These are phyloP conservation scores for Parastagonospora avenae DNA, from an alignment of 2,329 filamentous ascomycete species.

Conservation along the genomic window DNA sequence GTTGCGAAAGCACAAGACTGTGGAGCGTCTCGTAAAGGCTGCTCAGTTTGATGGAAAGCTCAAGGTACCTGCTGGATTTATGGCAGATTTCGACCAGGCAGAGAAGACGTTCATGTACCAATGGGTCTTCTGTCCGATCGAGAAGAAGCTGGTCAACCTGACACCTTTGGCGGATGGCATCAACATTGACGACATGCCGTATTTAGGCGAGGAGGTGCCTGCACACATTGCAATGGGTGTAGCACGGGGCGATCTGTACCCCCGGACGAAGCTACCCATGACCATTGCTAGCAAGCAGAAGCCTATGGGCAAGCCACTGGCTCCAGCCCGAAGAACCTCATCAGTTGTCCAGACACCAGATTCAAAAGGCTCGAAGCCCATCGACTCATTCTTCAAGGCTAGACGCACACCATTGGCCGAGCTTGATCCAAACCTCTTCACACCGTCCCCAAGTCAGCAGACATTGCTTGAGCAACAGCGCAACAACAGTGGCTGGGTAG, in stretches of 20 bases:
- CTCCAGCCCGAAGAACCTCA: slow-evolving; percentile 42
- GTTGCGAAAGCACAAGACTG: slow-evolving; percentile 85
- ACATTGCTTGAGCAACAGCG: slow-evolving; percentile 60
- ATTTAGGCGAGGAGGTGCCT: slow-evolving; percentile 77
- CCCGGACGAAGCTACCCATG: slow-evolving; percentile 79
- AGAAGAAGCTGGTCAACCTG: slow-evolving; percentile 74
- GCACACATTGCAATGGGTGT: slow-evolving; percentile 73
- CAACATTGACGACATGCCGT: slow-evolving; percentile 73
- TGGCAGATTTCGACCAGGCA: slow-evolving; percentile 80
- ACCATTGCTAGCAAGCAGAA: slow-evolving; percentile 38
- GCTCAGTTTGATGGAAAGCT: slow-evolving; percentile 89
- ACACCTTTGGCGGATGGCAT: slow-evolving; percentile 68
- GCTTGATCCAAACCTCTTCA: slow-evolving; percentile 70
- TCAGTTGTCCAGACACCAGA: slow-evolving; percentile 49
- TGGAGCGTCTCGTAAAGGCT: slow-evolving; percentile 81
- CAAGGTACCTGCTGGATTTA: slow-evolving; percentile 78
- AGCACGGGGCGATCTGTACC: slow-evolving; percentile 81
- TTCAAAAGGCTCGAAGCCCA: slow-evolving; percentile 65
- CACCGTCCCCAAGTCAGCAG: slow-evolving; percentile 69
- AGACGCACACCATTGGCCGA: slow-evolving; percentile 69
- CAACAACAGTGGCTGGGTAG: slow-evolving; percentile 58
- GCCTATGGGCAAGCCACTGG: slow-evolving; percentile 41
- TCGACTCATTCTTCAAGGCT: slow-evolving; percentile 69
- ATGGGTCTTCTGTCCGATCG: slow-evolving; percentile 85
- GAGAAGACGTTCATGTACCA: slow-evolving; percentile 94